Conservation (phyloP, 2,329 filamentous ascomycete species). For the Coniochaeta sp. region DNA sequence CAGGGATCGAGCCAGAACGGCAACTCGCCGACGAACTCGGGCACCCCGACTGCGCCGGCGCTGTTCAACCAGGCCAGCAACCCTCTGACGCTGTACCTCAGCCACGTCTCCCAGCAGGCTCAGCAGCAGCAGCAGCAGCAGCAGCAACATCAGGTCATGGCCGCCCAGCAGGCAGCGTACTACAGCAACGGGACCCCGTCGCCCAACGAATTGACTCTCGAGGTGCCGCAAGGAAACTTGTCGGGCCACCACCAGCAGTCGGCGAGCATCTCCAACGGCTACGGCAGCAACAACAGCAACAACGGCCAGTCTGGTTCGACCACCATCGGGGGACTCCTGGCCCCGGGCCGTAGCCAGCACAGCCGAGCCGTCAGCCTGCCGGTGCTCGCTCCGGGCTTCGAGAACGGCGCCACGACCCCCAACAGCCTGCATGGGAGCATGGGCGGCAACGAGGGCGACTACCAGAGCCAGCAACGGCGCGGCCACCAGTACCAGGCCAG, state of each 20-base stretch:
- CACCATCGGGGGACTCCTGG: constrained; percentile 70
- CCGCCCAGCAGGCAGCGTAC: constrained; percentile 71
- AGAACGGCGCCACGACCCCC: constrained; percentile 49
- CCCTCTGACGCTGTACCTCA: constrained; percentile 88
- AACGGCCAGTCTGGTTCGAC: constrained; percentile 47
- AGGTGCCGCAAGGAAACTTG: constrained; percentile 54
- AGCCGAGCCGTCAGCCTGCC: constrained; percentile 87
- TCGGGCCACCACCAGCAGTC: constrained; percentile 60
- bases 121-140: constrained; percentile 73
- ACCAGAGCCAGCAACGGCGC: constrained; percentile 49
- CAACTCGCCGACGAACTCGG: constrained; percentile 45
- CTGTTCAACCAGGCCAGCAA: constrained; percentile 81
- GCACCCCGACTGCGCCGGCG: constrained; percentile 56
- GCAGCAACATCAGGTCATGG: constrained; percentile 64
- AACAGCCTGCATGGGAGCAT: constrained; percentile 38
- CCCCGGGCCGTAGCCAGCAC: constrained; percentile 59
- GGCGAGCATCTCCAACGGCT: constrained; percentile 59
- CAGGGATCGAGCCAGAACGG: constrained; percentile 55
- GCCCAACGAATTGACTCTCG: constrained; percentile 47
- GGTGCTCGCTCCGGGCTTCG: constrained; percentile 55
- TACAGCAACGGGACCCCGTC: constrained; percentile 66
- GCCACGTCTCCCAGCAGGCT: constrained; percentile 67
- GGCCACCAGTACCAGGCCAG: constrained; percentile 61
- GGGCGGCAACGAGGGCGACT: constrained; percentile 23
- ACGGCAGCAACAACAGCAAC: constrained; percentile 43